Evolutionary conservation across 441 rosid genomes (phyloP).

Genomic region (Pelargonium fulgidum): DNA sequence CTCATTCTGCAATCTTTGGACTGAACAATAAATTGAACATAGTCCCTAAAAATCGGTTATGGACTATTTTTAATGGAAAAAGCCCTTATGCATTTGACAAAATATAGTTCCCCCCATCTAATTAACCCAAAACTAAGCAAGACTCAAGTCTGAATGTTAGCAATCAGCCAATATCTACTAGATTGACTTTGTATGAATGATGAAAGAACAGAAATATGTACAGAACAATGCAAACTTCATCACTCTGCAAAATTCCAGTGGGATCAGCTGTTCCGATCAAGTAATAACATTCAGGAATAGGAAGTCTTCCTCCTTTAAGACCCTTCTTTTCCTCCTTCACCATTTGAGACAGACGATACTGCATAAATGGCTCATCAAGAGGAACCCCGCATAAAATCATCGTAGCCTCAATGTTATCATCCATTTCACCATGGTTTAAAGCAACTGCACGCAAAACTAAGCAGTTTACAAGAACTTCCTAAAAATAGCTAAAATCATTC

Average conservation of each 20-base stretch:
- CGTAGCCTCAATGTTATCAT: constrained; percentile 31
- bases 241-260: constrained; percentile 41
- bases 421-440: constrained; percentile 41
- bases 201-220: constrained; percentile 27
- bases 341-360: constrained; percentile 28
- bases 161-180: background rate
- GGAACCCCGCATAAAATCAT: constrained; percentile 72
- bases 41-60: background rate
- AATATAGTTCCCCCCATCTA: no score
- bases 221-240: constrained; percentile 78
- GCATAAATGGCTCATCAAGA: constrained; percentile 55
- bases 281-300: constrained; percentile 53
- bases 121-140: no score
- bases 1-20: no score
- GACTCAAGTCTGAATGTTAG: background rate
- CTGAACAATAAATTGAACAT: no score
- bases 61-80: no score
- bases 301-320: constrained; percentile 54
- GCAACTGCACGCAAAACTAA: constrained; percentile 38
- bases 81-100: no score
- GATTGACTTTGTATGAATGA: background rate
- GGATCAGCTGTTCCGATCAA: constrained; percentile 91
- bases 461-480: background rate
- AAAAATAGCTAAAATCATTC: background rate
- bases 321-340: constrained; percentile 35